These are phyloP conservation scores for Murraya koenigii DNA, from an alignment of 345 rosid genomes.

Conservation along the genomic window DNA sequence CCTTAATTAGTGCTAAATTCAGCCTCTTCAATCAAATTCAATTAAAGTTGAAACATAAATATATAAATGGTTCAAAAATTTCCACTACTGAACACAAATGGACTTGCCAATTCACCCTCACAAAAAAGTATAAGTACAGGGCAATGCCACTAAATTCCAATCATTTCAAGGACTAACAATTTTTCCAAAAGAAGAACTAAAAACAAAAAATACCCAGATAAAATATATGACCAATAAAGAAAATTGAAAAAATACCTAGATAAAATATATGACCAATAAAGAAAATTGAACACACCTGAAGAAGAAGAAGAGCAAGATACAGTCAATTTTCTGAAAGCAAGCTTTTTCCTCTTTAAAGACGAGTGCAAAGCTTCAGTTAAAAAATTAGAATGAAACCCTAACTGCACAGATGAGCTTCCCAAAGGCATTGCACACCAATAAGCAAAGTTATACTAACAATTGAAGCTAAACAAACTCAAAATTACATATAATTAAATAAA, in stretches of 20 bases:
- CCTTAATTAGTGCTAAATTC: neutral
- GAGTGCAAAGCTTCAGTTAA: conserved; percentile 32
- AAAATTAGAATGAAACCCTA: conserved; percentile 37
- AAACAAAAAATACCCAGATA: neutral
- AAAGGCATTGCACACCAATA: conserved; percentile 29
- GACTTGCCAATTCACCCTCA: neutral
- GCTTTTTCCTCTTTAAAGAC: conserved; percentile 24
- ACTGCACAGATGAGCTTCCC: conserved; percentile 36
- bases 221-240: neutral
- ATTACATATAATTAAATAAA: neutral
- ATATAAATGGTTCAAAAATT: neutral
- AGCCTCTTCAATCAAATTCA: neutral
- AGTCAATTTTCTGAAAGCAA: conserved; percentile 24
- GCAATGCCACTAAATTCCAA: neutral
- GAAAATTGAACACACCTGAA: conserved; percentile 15
- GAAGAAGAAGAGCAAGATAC: conserved; percentile 56
- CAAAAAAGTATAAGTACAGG: neutral
- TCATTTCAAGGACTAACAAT: neutral
- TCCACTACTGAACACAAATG: neutral
- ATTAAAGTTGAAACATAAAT: neutral
- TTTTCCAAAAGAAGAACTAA: neutral
- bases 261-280: neutral
- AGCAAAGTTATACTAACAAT: neutral
- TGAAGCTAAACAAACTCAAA: too few species aligned
- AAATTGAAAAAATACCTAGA: too few species aligned